Evolutionary conservation across 768 basidiomycete genomes (phyloP), one percentile per base, ranked within the genome.

Genomic region (Pisolithus marmoratus): DNA sequence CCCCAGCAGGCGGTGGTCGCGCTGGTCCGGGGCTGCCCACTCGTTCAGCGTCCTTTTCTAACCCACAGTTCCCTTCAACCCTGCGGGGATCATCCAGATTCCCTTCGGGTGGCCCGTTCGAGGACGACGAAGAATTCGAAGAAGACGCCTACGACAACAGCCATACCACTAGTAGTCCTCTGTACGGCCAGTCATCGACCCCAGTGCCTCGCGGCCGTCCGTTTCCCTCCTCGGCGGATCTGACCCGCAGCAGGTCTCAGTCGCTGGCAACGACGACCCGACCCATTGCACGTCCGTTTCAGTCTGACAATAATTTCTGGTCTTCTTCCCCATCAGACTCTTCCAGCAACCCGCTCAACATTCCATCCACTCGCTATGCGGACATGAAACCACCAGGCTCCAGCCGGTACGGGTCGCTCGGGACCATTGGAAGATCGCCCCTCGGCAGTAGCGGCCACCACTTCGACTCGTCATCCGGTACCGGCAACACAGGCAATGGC

Each of bases 181-280:
- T 70, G 41, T 81, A 70, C 57, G 63, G 78, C 6, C 73, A 71
- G 26, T 68, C 79, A 4, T 74, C 77, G 15, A 63, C 77, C 20
- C 52, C 68, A 40, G 52, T 57, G 24, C 62, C 70, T 37, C 74
- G 84, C 34, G 84, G 84, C 5, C 79, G 85, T n/a, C 70, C 76
- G 14, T 84, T 81, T 60, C 76, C 75, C 4, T 71, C 76, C 2
- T 34, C 31, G 4, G 31, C 31, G 46, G 87, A 88, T 63, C 71
- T 78, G 53, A 83, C 79, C 51, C 80, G 89, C 49, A 88, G 87
- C 67, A 75, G 88, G 27, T 88, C 86, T 2, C 88, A 90, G 59
- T 86, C 84, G 0, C 76, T 90, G 50, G 87, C 86, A 0, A 77
- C 84, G 5, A 72, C 72, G 1, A 46, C 76, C 4, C 76, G 84